Evolutionary conservation across 495 filamentous ascomycete genomes (phyloP), one percentile per base, ranked within the genome.

Genomic region (Aspergillus diversus): DNA sequence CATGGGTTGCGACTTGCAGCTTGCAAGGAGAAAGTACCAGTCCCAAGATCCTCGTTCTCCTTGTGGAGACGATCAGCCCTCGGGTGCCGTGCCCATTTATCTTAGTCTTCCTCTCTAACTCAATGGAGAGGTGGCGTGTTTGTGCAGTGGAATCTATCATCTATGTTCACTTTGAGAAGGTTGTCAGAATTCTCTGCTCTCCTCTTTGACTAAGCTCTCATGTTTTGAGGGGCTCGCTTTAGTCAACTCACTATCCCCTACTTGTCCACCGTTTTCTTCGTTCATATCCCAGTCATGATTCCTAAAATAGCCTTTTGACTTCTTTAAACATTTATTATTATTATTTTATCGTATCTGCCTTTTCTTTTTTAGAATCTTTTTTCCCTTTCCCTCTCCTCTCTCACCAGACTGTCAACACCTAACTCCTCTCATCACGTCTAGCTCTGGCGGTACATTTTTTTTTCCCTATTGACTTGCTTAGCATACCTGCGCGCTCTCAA

Each of bases 11-110:
- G 21, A 42, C 15, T 57, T 31, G 55, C 21, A 27, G 2, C 21
- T 27, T 27, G 21, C 31, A 42, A 56, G 12, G 48, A 58, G 35
- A 17, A 51, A n/a, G 58, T 43, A 37, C 57, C 49, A 60, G 67
- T 32, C 50, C 47, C 47, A 70, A 65, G 69, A 66, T 65, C 66
- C 64, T 69, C 64, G 63, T 67, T 63, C 64, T 58, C 64, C n/a
- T 43, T 52, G 69, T 72, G 69, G 69, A 54, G 69, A 65, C 60
- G 69, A 72, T 72, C 66, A 65, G 63, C 69, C 65, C 46, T 67
- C 65, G 59, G 64, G 39, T 69, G 64, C 69, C 66, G 68, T 63
- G 62, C 64, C 66, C 64, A 42, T 62, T 37, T 42, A 46, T 53
- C 56, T 50, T 66, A 60, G 61, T 55, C 43, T 48, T 33, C 57